phyloP scores from a whole-genome alignment of 257 asterid species.

The Solanum bulbocastanum region DNA sequence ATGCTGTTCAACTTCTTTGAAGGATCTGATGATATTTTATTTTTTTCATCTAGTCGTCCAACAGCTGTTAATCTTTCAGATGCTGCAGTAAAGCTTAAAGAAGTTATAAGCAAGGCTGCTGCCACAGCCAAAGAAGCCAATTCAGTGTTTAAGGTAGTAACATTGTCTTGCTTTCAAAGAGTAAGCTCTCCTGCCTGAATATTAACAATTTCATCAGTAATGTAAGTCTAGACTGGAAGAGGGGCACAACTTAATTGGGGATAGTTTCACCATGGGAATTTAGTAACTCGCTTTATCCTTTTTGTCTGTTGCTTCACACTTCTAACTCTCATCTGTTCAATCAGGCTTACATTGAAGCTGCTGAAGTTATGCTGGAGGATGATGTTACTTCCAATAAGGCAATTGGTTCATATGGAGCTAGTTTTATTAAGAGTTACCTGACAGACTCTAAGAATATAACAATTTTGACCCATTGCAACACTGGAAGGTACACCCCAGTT shows the following conservation, averaged over 20 bases:
- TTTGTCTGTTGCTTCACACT: not conserved
- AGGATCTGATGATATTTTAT: not conserved
- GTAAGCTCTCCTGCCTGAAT: not conserved
- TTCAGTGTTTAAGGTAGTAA: conserved; percentile 54
- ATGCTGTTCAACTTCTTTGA: not conserved
- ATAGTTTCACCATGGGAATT: not conserved
- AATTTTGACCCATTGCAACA: conserved; percentile 92
- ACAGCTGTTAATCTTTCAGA: conserved; percentile 95
- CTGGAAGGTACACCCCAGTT: conserved; percentile 60
- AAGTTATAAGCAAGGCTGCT: conserved; percentile 37
- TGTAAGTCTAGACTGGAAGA: not conserved
- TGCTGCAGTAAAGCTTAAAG: conserved; percentile 77
- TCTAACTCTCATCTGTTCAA: not conserved
- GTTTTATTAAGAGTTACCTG: conserved; percentile 38
- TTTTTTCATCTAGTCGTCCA: conserved; percentile 57
- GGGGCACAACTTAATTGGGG: not conserved
- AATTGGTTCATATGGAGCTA: conserved; percentile 78
- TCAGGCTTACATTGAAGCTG: conserved; percentile 74
- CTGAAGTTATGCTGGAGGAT: conserved; percentile 80
- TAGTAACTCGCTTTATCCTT: not conserved
- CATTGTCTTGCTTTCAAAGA: not conserved
- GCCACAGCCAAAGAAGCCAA: conserved; percentile 41
- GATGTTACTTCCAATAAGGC: conserved; percentile 90
- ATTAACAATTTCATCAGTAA: not conserved
- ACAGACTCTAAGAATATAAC: conserved; percentile 31